These are phyloP conservation scores for Lactarius hengduanensis DNA, from an alignment of 768 basidiomycete genomes.

Conservation along the genomic window DNA sequence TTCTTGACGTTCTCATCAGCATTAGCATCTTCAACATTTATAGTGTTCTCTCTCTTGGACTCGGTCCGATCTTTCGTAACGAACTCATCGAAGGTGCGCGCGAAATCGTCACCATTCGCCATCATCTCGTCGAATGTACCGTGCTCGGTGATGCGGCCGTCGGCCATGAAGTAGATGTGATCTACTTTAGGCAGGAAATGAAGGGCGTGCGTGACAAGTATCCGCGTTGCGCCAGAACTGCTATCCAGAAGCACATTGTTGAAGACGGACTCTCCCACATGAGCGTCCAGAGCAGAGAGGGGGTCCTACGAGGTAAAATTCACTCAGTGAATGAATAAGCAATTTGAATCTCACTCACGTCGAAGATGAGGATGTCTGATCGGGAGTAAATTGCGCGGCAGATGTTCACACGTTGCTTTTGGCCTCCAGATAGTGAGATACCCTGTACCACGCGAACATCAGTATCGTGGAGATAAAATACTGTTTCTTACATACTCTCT, in stretches of 20 bases:
- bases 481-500: constrained; percentile 43
- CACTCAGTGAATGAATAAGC: neutral
- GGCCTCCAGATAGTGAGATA: constrained; percentile 84
- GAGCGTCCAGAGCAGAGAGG: constrained; percentile 87
- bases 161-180: constrained; percentile 75
- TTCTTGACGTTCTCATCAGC: constrained; percentile 41
- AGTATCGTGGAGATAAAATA: neutral
- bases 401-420: constrained; percentile 79
- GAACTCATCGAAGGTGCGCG: constrained; percentile 49
- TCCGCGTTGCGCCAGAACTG: constrained; percentile 66
- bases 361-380: constrained; percentile 87
- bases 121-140: constrained; percentile 79
- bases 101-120: constrained; percentile 59
- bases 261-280: constrained; percentile 86
- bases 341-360: constrained; percentile 38
- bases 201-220: constrained; percentile 89
- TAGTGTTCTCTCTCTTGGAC: constrained; percentile 43
- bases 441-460: constrained; percentile 43
- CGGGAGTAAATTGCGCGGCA: constrained; percentile 85
- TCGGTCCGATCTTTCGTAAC: constrained; percentile 56
- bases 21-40: constrained; percentile 38
- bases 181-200: constrained; percentile 89
- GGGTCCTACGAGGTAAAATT: constrained; percentile 53
- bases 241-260: constrained; percentile 73
- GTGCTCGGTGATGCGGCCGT: constrained; percentile 75